Percentiles rank a stretch among this genome's conserved stretches.
Evolutionary conservation across 2,329 filamentous ascomycete genomes (phyloP).

Genomic region (Arthrinium puccinioides): DNA sequence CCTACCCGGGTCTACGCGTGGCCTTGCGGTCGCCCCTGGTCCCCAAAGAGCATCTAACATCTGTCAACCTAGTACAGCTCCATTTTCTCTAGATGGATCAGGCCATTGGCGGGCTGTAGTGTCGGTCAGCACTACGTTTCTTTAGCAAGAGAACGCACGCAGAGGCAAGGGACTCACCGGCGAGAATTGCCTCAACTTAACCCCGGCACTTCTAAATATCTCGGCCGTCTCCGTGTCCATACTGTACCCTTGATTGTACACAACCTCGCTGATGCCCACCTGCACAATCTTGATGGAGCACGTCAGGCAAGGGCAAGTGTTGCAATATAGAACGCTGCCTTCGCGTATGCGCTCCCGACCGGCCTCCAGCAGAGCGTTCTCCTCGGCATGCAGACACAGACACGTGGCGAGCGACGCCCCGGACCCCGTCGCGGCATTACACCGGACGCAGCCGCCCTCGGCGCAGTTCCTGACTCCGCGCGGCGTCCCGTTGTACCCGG

Average conservation of each 20-base stretch:
- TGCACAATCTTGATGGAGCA: conserved; percentile 99
- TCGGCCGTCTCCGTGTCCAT: conserved; percentile 82
- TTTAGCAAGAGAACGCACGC: not conserved
- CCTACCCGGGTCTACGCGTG: too few relatives aligned
- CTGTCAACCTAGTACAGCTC: conserved; percentile 14
- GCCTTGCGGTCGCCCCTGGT: too few relatives aligned
- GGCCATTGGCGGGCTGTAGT: conserved; percentile 41
- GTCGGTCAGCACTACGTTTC: too few relatives aligned
- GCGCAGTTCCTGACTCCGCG: conserved; percentile 83
- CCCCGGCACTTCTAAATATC: conserved; percentile 77
- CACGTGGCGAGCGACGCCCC: conserved; percentile 79
- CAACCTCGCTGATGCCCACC: conserved; percentile 90
- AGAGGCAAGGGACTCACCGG: conserved; percentile 50
- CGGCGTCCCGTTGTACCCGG: conserved; percentile 97
- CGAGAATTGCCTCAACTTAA: conserved; percentile 79
- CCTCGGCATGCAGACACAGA: conserved; percentile 94
- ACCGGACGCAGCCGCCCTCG: conserved; percentile 83
- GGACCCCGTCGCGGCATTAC: conserved; percentile 65
- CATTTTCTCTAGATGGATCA: conserved; percentile 43
- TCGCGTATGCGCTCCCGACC: conserved; percentile 83
- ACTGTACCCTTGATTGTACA: conserved; percentile 89
- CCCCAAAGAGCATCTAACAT: too few relatives aligned
- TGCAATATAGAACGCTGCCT: conserved; percentile 80
- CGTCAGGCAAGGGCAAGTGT: conserved; percentile 93
- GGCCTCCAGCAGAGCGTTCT: conserved; percentile 92